A percentile compares a stretch with the other conserved stretches of the same genome.
phyloP scores from a whole-genome alignment of 306 rosid genomes.

The Acacia melanoxylon region DNA sequence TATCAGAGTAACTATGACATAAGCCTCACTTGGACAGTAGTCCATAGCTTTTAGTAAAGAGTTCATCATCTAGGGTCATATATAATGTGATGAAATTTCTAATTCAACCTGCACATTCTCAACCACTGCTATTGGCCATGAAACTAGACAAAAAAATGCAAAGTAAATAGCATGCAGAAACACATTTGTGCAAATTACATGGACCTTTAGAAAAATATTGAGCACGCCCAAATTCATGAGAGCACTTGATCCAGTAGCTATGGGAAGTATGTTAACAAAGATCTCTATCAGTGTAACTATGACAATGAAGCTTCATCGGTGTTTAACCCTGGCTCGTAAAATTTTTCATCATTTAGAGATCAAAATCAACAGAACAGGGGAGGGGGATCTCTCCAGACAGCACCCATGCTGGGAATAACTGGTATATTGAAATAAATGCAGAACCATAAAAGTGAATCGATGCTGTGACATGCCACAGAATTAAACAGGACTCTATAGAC shows the following conservation, averaged over 20 bases:
- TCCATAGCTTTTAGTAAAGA: slow-evolving; percentile 44
- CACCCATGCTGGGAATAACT: neutral
- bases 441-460: neutral
- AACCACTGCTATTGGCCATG: neutral
- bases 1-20: slow-evolving; percentile 71
- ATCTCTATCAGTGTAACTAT: slow-evolving; percentile 62
- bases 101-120: neutral
- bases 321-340: slow-evolving; percentile 25
- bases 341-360: slow-evolving; percentile 52
- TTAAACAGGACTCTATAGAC: neutral
- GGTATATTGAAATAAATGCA: neutral
- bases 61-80: slow-evolving; percentile 44
- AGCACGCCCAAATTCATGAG: neutral
- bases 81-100: neutral
- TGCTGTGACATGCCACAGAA: neutral
- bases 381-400: neutral
- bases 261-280: neutral
- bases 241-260: neutral
- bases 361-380: neutral
- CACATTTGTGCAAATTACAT: neutral
- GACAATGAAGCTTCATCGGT: slow-evolving; percentile 50
- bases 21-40: slow-evolving; percentile 52
- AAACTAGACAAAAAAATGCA: neutral
- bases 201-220: neutral
- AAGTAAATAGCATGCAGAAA: neutral